These are phyloP conservation scores for Lachancea sp. DNA, from an alignment of 805 yeast species.

Conservation along the genomic window DNA sequence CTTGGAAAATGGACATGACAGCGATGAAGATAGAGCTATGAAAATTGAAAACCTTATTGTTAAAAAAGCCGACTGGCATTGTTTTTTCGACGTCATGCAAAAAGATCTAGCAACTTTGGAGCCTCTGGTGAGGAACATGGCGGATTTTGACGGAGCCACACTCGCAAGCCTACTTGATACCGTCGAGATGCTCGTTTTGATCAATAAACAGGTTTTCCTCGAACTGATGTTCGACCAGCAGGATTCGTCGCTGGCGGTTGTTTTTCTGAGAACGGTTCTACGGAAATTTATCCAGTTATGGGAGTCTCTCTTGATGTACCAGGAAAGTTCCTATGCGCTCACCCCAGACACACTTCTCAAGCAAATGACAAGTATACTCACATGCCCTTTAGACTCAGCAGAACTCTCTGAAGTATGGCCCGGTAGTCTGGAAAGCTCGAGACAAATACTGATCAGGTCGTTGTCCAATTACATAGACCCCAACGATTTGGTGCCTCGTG, in stretches of 20 bases:
- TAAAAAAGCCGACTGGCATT: conserved; percentile 14
- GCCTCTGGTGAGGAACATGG: conserved; percentile 5
- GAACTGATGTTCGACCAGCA: conserved; percentile 21
- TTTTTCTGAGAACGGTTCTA: conserved; percentile 23
- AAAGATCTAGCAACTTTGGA: conserved; percentile 14
- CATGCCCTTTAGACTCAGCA: conserved; percentile 15
- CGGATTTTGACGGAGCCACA: conserved; percentile 9
- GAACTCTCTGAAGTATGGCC: conserved; percentile 31
- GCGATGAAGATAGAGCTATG: conserved; percentile 11
- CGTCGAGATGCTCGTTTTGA: conserved; percentile 23
- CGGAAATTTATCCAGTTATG: conserved; percentile 23
- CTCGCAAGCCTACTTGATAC: conserved; percentile 12
- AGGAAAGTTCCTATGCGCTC: conserved; percentile 11
- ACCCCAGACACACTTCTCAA: conserved; percentile 27
- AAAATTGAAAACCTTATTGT: conserved; percentile 13
- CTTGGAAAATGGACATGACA: background rate
- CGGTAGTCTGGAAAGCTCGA: conserved; percentile 30
- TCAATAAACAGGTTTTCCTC: conserved; percentile 25
- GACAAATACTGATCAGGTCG: conserved; percentile 37
- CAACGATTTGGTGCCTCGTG: conserved; percentile 46
- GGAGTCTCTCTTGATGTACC: conserved; percentile 22
- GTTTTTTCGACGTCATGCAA: conserved; percentile 14
- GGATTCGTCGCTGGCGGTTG: conserved; percentile 18
- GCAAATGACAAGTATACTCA: conserved; percentile 31
- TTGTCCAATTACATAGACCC: conserved; percentile 46